Base-by-base conservation (phyloP, 2,329 filamentous ascomycete genomes). In the Coniella vitis region DNA sequence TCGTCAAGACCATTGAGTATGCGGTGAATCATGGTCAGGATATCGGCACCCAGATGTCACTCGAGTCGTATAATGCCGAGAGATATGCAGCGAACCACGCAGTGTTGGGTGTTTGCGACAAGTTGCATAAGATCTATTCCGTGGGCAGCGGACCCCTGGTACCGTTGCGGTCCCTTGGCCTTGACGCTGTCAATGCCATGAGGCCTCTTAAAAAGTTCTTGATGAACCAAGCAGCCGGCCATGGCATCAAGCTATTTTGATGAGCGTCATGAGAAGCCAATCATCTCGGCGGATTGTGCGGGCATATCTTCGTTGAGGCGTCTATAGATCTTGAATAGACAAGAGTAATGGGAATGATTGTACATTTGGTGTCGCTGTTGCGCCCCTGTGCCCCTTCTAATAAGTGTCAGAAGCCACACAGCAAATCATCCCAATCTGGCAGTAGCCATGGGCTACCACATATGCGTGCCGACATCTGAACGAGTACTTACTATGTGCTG, bases 61-160 rank as follows among this genome's bases (percentile, higher is more conserved):
- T 98, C 21, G 90, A 96, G 64, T 67, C 79, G 14, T 98, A 97
- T 68, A 83, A 83, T 55, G 74, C 78, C 1, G 88, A 93, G 61
- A 78, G 90, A 35, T 98, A 94, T 65, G 78, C 83, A 2, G 79
- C 82, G 36, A 97, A 97, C 66, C 86, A 86, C 55, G 75, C 84
- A 52, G 76, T 94, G 65, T 73, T 90, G 47, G 90, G 81, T 48
- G 86, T 85, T 39, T 87, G 83, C 56, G 91, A 97, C 69, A 91
- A 96, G 69, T 71, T 97, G 57, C 90, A 96, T 67, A 95, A 91
- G 70, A 69, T 96, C 38, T 97, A 95, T 66, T 85, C 84, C n/a
- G 81, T 88, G 1, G 82, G 81, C 19, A 83, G 79, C 53, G 87
- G 87, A 0, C 90, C 90, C 1, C 68, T 97, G 31, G 86, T 95